Evolutionary conservation across 2,329 filamentous ascomycete genomes (phyloP).

Genomic region (Fusarium foetens): DNA sequence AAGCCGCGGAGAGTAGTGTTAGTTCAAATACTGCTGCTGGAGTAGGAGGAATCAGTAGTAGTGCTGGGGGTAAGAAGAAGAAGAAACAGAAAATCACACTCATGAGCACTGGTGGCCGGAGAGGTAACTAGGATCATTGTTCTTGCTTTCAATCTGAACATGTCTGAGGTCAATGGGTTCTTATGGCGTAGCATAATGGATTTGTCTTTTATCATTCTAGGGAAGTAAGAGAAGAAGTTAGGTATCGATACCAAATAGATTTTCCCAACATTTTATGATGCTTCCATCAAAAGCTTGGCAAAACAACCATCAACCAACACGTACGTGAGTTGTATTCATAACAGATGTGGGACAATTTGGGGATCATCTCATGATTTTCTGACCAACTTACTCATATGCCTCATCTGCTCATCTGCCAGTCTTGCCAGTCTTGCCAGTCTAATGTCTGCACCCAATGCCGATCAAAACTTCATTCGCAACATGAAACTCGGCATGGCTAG

Average conservation of each 20-base stretch:
- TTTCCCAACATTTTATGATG: background rate
- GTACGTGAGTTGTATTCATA: background rate
- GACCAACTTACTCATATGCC: background rate
- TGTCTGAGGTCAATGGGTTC: background rate
- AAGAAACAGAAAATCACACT: constrained; percentile 78
- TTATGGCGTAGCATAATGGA: constrained; percentile 1
- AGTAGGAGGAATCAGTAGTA: constrained; percentile 33
- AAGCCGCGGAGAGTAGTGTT: constrained; percentile 50
- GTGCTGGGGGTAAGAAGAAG: constrained; percentile 67
- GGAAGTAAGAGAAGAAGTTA: background rate
- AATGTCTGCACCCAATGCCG: constrained; percentile 8
- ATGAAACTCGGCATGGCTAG: constrained; percentile 14
- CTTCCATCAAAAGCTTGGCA: background rate
- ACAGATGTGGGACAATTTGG: background rate
- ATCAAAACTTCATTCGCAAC: constrained; percentile 15
- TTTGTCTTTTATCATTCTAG: background rate
- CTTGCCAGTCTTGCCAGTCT: background rate
- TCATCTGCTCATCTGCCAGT: background rate
- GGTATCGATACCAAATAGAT: constrained; percentile 10
- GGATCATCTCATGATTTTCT: background rate
- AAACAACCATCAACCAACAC: background rate
- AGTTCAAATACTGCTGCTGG: constrained; percentile 30
- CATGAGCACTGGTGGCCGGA: constrained; percentile 73
- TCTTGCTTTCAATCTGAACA: constrained; percentile 1
- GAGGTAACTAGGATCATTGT: constrained; percentile 51